A percentile compares a stretch with the other conserved stretches of the same genome.
phyloP scores from a whole-genome alignment of 768 basidiomycete genomes.

The Kwoniella heveanensis region DNA sequence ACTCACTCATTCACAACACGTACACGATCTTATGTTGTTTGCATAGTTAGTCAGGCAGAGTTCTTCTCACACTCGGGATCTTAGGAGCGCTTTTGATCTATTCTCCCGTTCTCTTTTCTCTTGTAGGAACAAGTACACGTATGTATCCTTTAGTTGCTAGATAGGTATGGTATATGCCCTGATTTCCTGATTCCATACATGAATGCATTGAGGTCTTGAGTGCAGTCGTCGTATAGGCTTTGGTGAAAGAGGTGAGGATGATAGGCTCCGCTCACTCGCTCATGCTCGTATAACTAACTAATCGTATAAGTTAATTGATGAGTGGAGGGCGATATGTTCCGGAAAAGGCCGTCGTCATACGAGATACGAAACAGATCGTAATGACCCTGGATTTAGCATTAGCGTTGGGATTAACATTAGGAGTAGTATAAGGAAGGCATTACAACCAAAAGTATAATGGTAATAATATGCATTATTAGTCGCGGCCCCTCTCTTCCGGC shows the following conservation, averaged over 20 bases:
- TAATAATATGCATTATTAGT: too few relatives aligned
- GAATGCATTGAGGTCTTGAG: constrained; percentile 1
- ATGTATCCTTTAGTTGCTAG: constrained; percentile 12
- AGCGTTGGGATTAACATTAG: neutral
- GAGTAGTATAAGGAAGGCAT: too few relatives aligned
- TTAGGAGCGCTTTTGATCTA: neutral
- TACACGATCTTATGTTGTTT: constrained; percentile 22
- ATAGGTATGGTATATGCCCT: neutral
- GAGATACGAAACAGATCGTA: neutral
- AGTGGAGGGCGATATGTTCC: too few relatives aligned
- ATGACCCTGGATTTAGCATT: neutral
- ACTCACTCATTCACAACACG: constrained; percentile 13
- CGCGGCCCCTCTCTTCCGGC: too few relatives aligned
- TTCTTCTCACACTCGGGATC: too few relatives aligned
- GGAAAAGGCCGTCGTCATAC: neutral
- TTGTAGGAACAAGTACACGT: constrained; percentile 26
- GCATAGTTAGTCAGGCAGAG: neutral
- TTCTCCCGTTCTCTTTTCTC: neutral
- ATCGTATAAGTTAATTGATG: too few relatives aligned
- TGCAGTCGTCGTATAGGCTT: too few relatives aligned
- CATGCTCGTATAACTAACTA: too few relatives aligned
- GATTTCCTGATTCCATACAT: neutral
- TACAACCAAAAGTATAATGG: too few relatives aligned
- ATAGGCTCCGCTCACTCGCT: too few relatives aligned
- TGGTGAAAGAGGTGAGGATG: too few relatives aligned